Evolutionary conservation across 2,329 filamentous ascomycete species (phyloP).

Genomic region (Fusarium acutatum): DNA sequence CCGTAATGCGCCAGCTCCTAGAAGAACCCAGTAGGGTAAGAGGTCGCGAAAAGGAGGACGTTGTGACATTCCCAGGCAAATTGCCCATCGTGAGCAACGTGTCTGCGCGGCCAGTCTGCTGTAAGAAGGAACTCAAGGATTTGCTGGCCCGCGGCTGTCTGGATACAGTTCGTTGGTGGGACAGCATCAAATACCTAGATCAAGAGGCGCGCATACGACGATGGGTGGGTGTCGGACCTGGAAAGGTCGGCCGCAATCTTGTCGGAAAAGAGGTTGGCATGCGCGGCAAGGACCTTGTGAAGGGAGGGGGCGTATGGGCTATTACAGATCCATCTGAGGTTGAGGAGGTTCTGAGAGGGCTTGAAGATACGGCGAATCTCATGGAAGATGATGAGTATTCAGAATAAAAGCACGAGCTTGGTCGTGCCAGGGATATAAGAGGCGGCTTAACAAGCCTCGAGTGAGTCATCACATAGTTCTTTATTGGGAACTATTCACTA

Average conservation of each 20-base stretch:
- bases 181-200: slow-evolving; percentile 89
- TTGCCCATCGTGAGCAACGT: slow-evolving; percentile 90
- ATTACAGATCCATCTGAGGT: slow-evolving; percentile 83
- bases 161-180: slow-evolving; percentile 96
- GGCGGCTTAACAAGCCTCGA: slow-evolving; percentile 4
- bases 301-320: slow-evolving; percentile 92
- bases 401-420: slow-evolving; percentile 22
- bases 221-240: slow-evolving; percentile 93
- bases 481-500: not conserved
- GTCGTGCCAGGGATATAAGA: not conserved
- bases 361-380: slow-evolving; percentile 70
- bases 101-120: slow-evolving; percentile 78
- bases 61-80: slow-evolving; percentile 77
- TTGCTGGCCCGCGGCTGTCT: slow-evolving; percentile 82
- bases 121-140: slow-evolving; percentile 78
- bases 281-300: slow-evolving; percentile 77
- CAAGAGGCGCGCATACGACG: slow-evolving; percentile 81
- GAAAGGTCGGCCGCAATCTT: slow-evolving; percentile 91
- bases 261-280: slow-evolving; percentile 96
- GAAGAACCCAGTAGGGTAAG: slow-evolving; percentile 63
- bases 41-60: slow-evolving; percentile 65
- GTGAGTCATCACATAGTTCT: not conserved
- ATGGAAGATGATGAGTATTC: slow-evolving; percentile 58
- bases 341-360: slow-evolving; percentile 70
- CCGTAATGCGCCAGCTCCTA: slow-evolving; percentile 75